phyloP scores from a whole-genome alignment of 1,139 yeast species.

The Maudiozyma humilis region DNA sequence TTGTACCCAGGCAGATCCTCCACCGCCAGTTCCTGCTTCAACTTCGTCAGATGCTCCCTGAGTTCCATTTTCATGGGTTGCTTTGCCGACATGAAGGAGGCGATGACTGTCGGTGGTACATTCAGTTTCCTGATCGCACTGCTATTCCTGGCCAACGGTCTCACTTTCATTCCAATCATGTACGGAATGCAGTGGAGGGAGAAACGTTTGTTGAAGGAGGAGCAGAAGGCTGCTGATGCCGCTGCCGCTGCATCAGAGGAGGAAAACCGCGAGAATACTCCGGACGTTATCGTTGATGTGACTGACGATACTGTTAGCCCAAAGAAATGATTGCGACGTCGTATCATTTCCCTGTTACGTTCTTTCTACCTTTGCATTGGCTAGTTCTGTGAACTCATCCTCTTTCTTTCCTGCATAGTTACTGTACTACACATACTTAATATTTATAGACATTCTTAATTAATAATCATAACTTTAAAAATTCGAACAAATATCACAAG shows the following conservation, averaged over 20 bases:
- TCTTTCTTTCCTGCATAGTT: neutral
- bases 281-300: neutral
- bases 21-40: constrained; percentile 52
- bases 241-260: no score
- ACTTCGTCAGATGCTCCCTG: constrained; percentile 50
- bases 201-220: constrained; percentile 19
- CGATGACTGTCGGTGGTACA: constrained; percentile 55
- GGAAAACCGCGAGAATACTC: neutral
- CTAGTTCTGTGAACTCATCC: neutral
- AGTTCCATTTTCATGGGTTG: constrained; percentile 60
- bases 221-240: constrained; percentile 9
- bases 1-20: constrained; percentile 52
- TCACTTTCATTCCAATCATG: constrained; percentile 27
- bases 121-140: constrained; percentile 45
- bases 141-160: constrained; percentile 21
- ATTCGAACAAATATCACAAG: no score
- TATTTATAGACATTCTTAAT: neutral
- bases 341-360: no score
- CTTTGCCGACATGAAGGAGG: constrained; percentile 45
- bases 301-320: neutral
- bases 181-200: constrained; percentile 30
- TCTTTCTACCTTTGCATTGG: no score
- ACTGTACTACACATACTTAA: no score
- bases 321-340: neutral
- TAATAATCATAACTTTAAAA: no score